These are phyloP conservation scores for Dactylellina drechsleri DNA, from an alignment of 2,329 filamentous ascomycete genomes.

Conservation along the genomic window DNA sequence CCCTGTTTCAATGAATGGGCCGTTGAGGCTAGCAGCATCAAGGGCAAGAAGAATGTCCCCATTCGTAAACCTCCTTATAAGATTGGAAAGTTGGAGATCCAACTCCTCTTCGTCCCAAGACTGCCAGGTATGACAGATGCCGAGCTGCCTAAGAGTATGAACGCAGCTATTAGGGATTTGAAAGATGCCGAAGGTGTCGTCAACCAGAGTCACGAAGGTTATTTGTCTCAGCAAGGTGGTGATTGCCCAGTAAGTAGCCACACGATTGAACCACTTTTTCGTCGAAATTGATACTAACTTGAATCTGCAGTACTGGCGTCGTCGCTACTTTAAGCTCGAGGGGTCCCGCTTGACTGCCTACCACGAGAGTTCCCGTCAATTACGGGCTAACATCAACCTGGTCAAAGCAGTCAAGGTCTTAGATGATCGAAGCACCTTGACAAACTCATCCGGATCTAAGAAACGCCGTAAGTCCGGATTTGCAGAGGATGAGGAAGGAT, in stretches of 20 bases:
- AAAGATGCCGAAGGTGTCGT: slow-evolving; percentile 85
- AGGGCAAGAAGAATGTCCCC: slow-evolving; percentile 85
- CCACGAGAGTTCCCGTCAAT: slow-evolving; percentile 93
- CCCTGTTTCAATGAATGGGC: slow-evolving; percentile 99
- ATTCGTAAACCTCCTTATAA: slow-evolving; percentile 92
- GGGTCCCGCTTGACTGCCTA: slow-evolving; percentile 93
- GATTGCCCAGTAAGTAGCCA: slow-evolving; percentile 85
- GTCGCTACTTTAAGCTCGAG: slow-evolving; percentile 93
- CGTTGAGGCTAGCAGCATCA: slow-evolving; percentile 87
- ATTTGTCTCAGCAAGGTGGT: slow-evolving; percentile 93
- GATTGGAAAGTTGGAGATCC: slow-evolving; percentile 91
- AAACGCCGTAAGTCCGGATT: slow-evolving; percentile 92
- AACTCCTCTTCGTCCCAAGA: slow-evolving; percentile 92
- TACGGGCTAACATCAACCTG: slow-evolving; percentile 94
- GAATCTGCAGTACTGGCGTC: slow-evolving; percentile 83
- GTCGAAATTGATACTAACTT: slow-evolving; percentile 61
- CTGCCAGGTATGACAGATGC: slow-evolving; percentile 84
- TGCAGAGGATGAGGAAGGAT: slow-evolving; percentile 97
- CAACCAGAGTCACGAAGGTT: slow-evolving; percentile 83
- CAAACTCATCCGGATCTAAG: slow-evolving; percentile 78
- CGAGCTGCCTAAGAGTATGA: slow-evolving; percentile 99
- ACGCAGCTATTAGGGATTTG: slow-evolving; percentile 91
- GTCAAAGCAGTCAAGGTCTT: slow-evolving; percentile 92
- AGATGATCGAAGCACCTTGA: slow-evolving; percentile 85
- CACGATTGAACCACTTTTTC: neutral